These are phyloP conservation scores for Serendipita sp. DNA, from an alignment of 768 basidiomycete species.

Conservation along the genomic window DNA sequence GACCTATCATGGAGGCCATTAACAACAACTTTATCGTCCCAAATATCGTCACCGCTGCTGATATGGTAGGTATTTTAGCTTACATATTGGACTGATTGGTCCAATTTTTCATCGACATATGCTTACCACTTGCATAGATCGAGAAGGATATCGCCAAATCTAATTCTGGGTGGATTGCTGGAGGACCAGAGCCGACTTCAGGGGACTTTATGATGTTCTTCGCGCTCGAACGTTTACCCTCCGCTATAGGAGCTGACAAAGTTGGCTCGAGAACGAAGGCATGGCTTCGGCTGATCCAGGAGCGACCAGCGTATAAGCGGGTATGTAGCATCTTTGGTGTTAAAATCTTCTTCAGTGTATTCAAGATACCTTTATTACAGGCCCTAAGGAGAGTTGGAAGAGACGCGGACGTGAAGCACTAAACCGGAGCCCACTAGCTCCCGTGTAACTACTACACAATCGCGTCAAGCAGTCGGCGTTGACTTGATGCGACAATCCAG, in stretches of 20 bases:
- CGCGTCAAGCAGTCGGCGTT: too few relatives aligned
- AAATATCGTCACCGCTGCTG: conserved; percentile 7
- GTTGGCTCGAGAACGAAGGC: conserved; percentile 23
- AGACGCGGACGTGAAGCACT: too few relatives aligned
- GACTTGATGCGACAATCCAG: too few relatives aligned
- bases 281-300: conserved; percentile 26
- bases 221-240: conserved; percentile 19
- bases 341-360: too few relatives aligned
- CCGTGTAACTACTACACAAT: too few relatives aligned
- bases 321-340: conserved; percentile 11
- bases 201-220: conserved; percentile 33
- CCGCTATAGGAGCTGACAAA: conserved; percentile 5
- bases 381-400: too few relatives aligned
- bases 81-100: background rate
- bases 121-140: conserved; percentile 17
- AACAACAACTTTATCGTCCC: conserved; percentile 15
- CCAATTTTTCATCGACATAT: background rate
- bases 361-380: too few relatives aligned
- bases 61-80: background rate
- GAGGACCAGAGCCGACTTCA: conserved; percentile 25
- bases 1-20: conserved; percentile 13
- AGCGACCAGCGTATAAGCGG: conserved; percentile 21
- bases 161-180: conserved; percentile 22
- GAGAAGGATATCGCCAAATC: conserved; percentile 24
- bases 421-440: too few relatives aligned